phyloP scores from a whole-genome alignment of 345 rosid species.

The Citrus australasica region DNA sequence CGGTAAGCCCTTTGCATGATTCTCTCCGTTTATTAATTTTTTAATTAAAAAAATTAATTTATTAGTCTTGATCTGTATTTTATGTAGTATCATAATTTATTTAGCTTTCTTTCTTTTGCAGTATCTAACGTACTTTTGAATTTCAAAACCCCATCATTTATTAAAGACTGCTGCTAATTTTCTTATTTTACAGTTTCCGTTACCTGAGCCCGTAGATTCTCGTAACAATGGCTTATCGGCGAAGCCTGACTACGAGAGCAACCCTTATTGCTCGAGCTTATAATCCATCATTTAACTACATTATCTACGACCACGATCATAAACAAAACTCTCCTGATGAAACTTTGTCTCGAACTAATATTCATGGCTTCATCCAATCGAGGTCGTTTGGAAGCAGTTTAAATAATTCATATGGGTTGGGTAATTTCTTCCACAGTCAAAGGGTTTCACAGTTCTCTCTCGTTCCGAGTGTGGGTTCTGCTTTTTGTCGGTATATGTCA shows the following conservation, averaged over 20 bases:
- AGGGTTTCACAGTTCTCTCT: constrained; percentile 12
- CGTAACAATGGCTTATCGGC: constrained; percentile 33
- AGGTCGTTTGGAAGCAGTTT: constrained; percentile 24
- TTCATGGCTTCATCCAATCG: constrained; percentile 14
- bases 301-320: constrained; percentile 25
- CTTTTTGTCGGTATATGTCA: constrained; percentile 38
- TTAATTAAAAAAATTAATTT: too few species aligned
- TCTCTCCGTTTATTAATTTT: neutral
- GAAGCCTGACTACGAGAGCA: constrained; percentile 30
- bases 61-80: neutral
- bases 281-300: constrained; percentile 23
- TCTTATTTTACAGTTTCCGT: neutral
- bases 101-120: too few species aligned
- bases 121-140: neutral
- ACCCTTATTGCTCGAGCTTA: constrained; percentile 22
- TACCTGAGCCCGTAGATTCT: neutral
- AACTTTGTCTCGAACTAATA: constrained; percentile 9
- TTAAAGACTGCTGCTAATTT: neutral
- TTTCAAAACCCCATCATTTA: neutral
- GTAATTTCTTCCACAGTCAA: constrained; percentile 3
- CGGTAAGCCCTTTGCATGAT: neutral
- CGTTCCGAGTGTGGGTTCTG: constrained; percentile 23
- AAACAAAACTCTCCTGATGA: constrained; percentile 6
- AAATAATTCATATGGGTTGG: constrained; percentile 9
- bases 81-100: neutral